Percentiles rank a stretch among this genome's conserved stretches.
phyloP scores from a whole-genome alignment of 768 basidiomycete genomes.

The Chlorophyllum brunneum region DNA sequence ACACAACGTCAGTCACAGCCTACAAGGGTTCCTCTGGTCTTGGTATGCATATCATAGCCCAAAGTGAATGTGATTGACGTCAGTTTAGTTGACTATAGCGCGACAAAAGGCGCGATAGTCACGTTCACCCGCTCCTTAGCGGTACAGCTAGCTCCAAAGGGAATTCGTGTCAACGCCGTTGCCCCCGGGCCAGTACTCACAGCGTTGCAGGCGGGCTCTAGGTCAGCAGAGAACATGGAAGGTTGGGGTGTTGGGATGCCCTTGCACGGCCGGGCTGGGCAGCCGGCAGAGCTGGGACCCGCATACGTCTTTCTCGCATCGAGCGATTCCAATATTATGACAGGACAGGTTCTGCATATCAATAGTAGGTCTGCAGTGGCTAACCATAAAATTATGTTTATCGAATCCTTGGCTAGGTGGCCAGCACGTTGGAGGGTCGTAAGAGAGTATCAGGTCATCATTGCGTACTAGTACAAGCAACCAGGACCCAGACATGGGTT shows the following conservation, averaged over 20 bases:
- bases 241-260: slow-evolving; percentile 45
- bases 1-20: slow-evolving; percentile 56
- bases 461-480: no score
- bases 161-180: slow-evolving; percentile 54
- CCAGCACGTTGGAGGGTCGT: slow-evolving; percentile 22
- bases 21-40: slow-evolving; percentile 34
- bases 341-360: slow-evolving; percentile 33
- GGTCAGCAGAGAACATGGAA: slow-evolving; percentile 54
- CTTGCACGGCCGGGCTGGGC: slow-evolving; percentile 44
- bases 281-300: slow-evolving; percentile 50
- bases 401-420: slow-evolving; percentile 15
- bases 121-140: slow-evolving; percentile 55
- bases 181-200: slow-evolving; percentile 55
- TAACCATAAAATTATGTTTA: neutral
- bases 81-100: slow-evolving; percentile 40
- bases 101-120: slow-evolving; percentile 60
- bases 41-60: slow-evolving; percentile 18
- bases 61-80: slow-evolving; percentile 10
- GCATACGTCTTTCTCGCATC: slow-evolving; percentile 54
- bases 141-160: slow-evolving; percentile 48
- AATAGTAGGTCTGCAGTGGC: slow-evolving; percentile 23
- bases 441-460: no score
- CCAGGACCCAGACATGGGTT: no score
- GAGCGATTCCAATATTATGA: slow-evolving; percentile 35
- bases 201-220: slow-evolving; percentile 53